A percentile compares a stretch with the other conserved stretches of the same genome.
Evolutionary conservation across 768 basidiomycete genomes (phyloP).

Genomic region (Cantharellus anzutake): DNA sequence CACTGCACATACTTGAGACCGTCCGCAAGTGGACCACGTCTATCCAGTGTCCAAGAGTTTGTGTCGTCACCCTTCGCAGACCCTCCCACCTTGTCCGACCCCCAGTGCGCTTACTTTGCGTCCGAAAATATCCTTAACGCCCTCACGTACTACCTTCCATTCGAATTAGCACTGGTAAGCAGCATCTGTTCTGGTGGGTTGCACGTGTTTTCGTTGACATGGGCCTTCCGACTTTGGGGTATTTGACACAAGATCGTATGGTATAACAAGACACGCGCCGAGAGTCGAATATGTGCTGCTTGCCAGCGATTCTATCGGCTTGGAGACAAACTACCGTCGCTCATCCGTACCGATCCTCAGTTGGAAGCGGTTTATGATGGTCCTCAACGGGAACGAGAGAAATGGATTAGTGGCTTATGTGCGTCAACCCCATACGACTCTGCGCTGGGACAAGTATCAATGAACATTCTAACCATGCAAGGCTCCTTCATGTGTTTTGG

Average conservation of each 20-base stretch:
- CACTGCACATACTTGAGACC: neutral
- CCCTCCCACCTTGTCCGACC: conserved; percentile 40
- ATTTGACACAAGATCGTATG: conserved; percentile 38
- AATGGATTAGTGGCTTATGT: conserved; percentile 6
- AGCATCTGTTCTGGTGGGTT: too few relatives aligned
- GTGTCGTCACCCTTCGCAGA: conserved; percentile 48
- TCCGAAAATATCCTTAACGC: conserved; percentile 58
- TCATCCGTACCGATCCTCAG: conserved; percentile 4
- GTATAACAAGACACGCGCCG: conserved; percentile 68
- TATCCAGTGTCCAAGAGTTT: conserved; percentile 27
- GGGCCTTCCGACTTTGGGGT: too few relatives aligned
- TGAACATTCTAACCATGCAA: neutral
- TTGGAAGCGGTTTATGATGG: conserved; percentile 1
- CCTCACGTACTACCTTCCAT: conserved; percentile 46
- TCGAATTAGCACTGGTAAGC: conserved; percentile 51
- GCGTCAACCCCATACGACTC: neutral
- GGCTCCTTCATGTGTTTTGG: conserved; percentile 2
- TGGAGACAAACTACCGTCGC: conserved; percentile 42
- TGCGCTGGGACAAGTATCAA: neutral
- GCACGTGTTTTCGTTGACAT: too few relatives aligned
- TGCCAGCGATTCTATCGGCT: conserved; percentile 55
- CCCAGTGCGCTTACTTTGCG: conserved; percentile 58
- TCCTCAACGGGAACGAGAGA: conserved; percentile 3
- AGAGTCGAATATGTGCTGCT: conserved; percentile 55
- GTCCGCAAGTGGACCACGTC: neutral